These are phyloP conservation scores for Starmerella cellae DNA, from an alignment of 805 yeast species.

Conservation along the genomic window DNA sequence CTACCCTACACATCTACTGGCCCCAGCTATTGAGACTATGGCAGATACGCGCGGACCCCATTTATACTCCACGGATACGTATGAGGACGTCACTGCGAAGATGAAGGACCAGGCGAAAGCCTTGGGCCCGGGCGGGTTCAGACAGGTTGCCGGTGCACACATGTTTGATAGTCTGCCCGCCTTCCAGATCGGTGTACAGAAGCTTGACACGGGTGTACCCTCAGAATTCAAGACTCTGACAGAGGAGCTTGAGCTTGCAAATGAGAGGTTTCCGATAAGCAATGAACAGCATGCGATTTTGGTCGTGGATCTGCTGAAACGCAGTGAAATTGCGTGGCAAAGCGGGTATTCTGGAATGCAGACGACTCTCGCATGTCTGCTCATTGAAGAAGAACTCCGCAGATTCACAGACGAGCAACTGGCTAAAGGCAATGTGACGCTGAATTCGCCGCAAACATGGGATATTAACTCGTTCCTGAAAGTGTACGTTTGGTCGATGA, in stretches of 20 bases:
- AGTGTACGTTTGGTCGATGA: slow-evolving; percentile 21
- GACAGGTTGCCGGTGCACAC: slow-evolving; percentile 46
- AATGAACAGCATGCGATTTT: slow-evolving; percentile 35
- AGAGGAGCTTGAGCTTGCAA: slow-evolving; percentile 30
- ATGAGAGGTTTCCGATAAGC: slow-evolving; percentile 31
- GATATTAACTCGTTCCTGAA: slow-evolving; percentile 18
- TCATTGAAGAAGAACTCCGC: slow-evolving; percentile 47
- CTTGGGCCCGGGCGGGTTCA: slow-evolving; percentile 42
- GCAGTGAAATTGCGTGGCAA: slow-evolving; percentile 58
- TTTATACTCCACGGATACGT: slow-evolving; percentile 23
- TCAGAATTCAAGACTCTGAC: slow-evolving; percentile 26
- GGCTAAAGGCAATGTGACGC: neutral
- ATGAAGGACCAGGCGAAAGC: slow-evolving; percentile 17
- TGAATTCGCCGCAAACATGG: neutral
- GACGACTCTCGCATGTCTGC: slow-evolving; percentile 62
- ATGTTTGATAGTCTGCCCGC: slow-evolving; percentile 81
- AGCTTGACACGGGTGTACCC: slow-evolving; percentile 68
- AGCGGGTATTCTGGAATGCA: slow-evolving; percentile 61
- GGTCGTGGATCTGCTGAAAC: slow-evolving; percentile 41
- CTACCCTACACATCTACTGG: neutral
- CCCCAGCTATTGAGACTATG: neutral
- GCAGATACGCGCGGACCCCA: slow-evolving; percentile 16
- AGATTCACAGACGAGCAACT: slow-evolving; percentile 17
- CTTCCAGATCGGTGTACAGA: slow-evolving; percentile 52
- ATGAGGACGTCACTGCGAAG: slow-evolving; percentile 23